Base-by-base conservation (phyloP, 768 basidiomycete species). In the Termitomyces sp. region DNA sequence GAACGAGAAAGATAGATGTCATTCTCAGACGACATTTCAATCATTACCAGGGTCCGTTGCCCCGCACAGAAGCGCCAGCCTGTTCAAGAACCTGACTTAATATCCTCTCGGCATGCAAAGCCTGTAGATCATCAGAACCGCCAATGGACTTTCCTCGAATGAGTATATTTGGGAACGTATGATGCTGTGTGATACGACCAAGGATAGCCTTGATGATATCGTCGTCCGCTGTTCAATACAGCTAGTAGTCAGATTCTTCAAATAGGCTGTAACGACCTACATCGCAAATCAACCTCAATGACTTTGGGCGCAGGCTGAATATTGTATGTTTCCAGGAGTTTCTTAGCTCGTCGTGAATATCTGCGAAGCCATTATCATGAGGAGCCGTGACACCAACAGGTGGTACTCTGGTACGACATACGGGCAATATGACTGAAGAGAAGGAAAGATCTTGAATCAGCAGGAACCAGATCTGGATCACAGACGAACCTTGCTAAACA, bases 121-220 rank as follows among this genome's bases (percentile, higher is more conserved):
- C 69, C 1, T 73, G 71, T 12, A 91, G 70, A 22, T 84, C 76
- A 62, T 90, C 88, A 1, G 79, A 86, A 36, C 89, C 89, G 11
- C 88, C 86, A 2, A 90, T 73, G 6, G 83, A 83, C 49, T 73
- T 76, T 9, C 89, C 90, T 20, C 77, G 76, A 13, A 93, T 65
- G 30, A 93, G 63, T 55, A 89, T 74, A 61, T 93, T 93, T 1
- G 91, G 91, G 68, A 92, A 91, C 4, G 91, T 93, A 7, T 78
- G 70, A 15, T 78, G 87, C 3, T 73, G 71, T 2, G 91, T 93
- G 33, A 92, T 70, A 39, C 90, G 84, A 9, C 75, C 76, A 50
- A 93, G 74, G 33, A 93, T 72, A 11, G 75, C 70, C 69, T 93
- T 92, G 61, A 93, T 77, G 31, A 83, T 73, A 9, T 75, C 73